These are phyloP conservation scores for Boechera divaricarpa DNA, from an alignment of 345 rosid genomes.

Conservation along the genomic window DNA sequence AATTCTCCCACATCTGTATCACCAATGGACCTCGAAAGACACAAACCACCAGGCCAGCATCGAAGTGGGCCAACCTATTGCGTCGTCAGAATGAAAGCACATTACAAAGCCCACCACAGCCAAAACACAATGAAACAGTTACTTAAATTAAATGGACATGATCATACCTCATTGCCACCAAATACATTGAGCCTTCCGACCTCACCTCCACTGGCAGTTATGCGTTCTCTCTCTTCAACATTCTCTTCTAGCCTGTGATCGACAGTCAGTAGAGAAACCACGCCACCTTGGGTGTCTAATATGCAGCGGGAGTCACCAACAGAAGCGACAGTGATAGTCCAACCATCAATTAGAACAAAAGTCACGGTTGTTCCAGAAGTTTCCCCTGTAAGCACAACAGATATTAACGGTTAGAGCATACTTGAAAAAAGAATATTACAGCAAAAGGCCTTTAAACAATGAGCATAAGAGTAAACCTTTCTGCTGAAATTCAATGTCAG, in stretches of 20 bases:
- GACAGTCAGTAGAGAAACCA: slow-evolving; percentile 93
- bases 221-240: slow-evolving; percentile 97
- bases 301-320: slow-evolving; percentile 99
- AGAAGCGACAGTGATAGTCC: slow-evolving; percentile 99
- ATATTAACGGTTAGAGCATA: slow-evolving; percentile 38
- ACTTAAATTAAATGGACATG: background rate
- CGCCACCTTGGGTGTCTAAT: slow-evolving; percentile 94
- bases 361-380: slow-evolving; percentile 99
- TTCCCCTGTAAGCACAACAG: slow-evolving; percentile 67
- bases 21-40: slow-evolving; percentile 98
- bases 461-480: slow-evolving; percentile 55
- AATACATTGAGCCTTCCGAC: slow-evolving; percentile 97
- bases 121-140: slow-evolving; percentile 11
- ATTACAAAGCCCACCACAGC: slow-evolving; percentile 5
- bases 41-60: slow-evolving; percentile 99
- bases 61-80: slow-evolving; percentile 95
- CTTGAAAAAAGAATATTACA: background rate
- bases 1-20: slow-evolving; percentile 99
- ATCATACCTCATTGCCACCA: slow-evolving; percentile 92
- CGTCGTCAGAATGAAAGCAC: slow-evolving; percentile 8
- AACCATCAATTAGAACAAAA: slow-evolving; percentile 92
- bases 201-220: slow-evolving; percentile 99
- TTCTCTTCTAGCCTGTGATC: slow-evolving; percentile 99
- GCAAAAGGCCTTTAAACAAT: background rate
- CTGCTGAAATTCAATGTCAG: slow-evolving; percentile 98